A percentile compares a stretch with the other conserved stretches of the same genome.
These are phyloP conservation scores for Albifimbria verrucaria DNA, from an alignment of 2,329 filamentous ascomycete species.

Conservation along the genomic window DNA sequence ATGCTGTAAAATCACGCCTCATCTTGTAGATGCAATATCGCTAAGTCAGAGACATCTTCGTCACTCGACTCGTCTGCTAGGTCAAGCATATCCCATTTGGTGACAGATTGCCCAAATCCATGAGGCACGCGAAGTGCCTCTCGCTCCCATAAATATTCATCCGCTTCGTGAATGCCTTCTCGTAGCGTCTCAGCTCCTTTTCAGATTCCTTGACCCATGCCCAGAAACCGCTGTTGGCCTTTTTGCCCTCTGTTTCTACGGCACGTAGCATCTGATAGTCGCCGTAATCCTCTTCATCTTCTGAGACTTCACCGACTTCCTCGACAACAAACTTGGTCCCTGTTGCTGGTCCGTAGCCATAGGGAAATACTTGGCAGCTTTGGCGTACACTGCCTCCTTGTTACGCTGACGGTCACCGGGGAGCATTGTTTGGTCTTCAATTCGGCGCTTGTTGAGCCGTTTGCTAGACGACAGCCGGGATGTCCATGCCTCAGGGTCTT, in stretches of 20 bases:
- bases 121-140: neutral
- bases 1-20: neutral
- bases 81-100: neutral
- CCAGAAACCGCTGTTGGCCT: neutral
- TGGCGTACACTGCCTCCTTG: constrained; percentile 34
- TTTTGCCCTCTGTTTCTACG: neutral
- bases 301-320: constrained; percentile 38
- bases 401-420: constrained; percentile 33
- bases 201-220: neutral
- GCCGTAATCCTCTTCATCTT: constrained; percentile 40
- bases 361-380: constrained; percentile 45
- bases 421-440: constrained; percentile 11
- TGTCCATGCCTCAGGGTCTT: constrained; percentile 9
- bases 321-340: constrained; percentile 41
- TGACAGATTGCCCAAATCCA: neutral
- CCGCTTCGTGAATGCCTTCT: neutral
- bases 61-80: neutral
- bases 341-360: constrained; percentile 40
- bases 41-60: neutral
- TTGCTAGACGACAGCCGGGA: neutral
- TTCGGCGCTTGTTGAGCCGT: neutral
- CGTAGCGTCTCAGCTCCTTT: neutral
- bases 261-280: constrained; percentile 28
- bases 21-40: neutral
- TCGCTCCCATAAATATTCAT: neutral